A percentile compares a stretch with the other conserved stretches of the same genome.
Evolutionary conservation across 2,329 filamentous ascomycete genomes (phyloP).

Genomic region (Arthrinium puccinioides): DNA sequence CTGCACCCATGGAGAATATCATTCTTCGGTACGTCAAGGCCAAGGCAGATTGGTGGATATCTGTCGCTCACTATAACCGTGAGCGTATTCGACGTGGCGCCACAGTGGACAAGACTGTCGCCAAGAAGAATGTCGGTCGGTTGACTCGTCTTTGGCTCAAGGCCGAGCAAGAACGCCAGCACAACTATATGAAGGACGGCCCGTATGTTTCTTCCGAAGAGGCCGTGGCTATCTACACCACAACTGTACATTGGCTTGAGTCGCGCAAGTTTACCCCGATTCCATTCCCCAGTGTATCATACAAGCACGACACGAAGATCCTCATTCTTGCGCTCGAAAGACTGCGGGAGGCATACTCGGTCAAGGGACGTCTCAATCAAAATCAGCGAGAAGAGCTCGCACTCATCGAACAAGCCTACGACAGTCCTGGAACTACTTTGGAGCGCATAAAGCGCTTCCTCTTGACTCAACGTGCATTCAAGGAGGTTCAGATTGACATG

Average conservation of each 20-base stretch:
- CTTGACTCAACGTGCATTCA: conserved; percentile 94
- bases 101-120: conserved; percentile 97
- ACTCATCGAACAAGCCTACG: conserved; percentile 95
- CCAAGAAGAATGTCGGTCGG: conserved; percentile 96
- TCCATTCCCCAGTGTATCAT: conserved; percentile 96
- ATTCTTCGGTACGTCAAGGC: conserved; percentile 98
- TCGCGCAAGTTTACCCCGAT: conserved; percentile 98
- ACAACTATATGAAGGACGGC: conserved; percentile 99
- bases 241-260: conserved; percentile 97
- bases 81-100: conserved; percentile 94
- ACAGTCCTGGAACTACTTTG: conserved; percentile 91
- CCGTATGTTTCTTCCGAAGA: conserved; percentile 98
- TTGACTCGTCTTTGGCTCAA: conserved; percentile 95
- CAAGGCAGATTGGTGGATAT: conserved; percentile 99
- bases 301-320: conserved; percentile 99
- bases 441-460: conserved; percentile 97
- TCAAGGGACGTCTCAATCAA: conserved; percentile 94
- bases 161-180: conserved; percentile 94
- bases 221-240: conserved; percentile 97
- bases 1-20: conserved; percentile 96
- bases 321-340: conserved; percentile 91
- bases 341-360: conserved; percentile 90
- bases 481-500: conserved; percentile 99
- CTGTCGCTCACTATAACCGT: conserved; percentile 96
- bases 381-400: conserved; percentile 95